Evolutionary conservation across 805 yeast species (phyloP).

Genomic region (Kodamaea sagamina): DNA sequence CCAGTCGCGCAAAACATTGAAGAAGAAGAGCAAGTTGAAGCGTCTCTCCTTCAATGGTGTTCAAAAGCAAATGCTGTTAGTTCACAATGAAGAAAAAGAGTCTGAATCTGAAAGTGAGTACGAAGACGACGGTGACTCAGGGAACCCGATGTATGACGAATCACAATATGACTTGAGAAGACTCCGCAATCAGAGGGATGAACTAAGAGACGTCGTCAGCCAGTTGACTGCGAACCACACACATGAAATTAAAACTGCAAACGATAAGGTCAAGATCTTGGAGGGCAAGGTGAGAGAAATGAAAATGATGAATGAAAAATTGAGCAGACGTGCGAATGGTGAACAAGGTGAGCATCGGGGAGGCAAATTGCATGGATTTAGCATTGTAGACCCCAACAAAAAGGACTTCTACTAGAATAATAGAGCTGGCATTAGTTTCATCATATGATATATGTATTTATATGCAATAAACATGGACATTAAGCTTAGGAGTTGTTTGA

Average conservation of each 20-base stretch:
- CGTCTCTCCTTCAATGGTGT: conserved; percentile 1
- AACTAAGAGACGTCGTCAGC: conserved; percentile 41
- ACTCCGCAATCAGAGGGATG: conserved; percentile 38
- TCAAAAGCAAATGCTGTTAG: conserved; percentile 9
- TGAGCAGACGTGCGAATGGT: conserved; percentile 21
- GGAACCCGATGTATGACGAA: conserved; percentile 7
- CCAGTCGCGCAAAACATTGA: conserved; percentile 2
- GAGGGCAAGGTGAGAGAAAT: conserved; percentile 34
- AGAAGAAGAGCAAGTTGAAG: conserved; percentile 4
- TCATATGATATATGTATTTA: neutral
- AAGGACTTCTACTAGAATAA: conserved; percentile 11
- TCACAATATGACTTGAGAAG: conserved; percentile 10
- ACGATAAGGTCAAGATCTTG: conserved; percentile 36
- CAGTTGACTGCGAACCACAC: conserved; percentile 38
- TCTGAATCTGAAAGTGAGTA: conserved; percentile 2
- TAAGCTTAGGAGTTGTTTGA: too few species aligned
- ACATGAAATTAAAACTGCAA: conserved; percentile 36
- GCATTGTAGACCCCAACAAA: conserved; percentile 37
- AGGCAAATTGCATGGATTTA: conserved; percentile 42
- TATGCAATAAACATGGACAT: too few species aligned
- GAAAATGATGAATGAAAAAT: conserved; percentile 35
- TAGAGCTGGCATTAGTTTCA: neutral
- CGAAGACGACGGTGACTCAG: conserved; percentile 7
- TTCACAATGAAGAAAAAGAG: conserved; percentile 5
- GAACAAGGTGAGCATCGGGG: conserved; percentile 26